Conservation (phyloP, 768 basidiomycete species). For the Phylloporus arenicola region DNA sequence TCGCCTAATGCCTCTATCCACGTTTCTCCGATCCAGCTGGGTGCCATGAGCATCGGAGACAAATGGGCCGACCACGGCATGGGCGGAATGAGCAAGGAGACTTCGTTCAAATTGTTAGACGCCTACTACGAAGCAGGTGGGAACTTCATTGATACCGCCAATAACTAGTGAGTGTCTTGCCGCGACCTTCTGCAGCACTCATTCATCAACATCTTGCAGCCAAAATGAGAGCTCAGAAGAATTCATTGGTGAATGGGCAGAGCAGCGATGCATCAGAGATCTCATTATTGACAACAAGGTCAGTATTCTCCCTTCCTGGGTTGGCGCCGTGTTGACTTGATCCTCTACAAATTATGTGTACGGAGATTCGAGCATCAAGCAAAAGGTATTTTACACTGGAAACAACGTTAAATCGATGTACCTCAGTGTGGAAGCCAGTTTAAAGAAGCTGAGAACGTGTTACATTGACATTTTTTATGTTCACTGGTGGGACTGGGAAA, state of each 20-base stretch:
- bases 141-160: conserved; percentile 48
- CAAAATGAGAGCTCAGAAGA: conserved; percentile 54
- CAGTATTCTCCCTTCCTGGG: neutral
- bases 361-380: conserved; percentile 9
- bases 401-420: conserved; percentile 44
- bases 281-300: conserved; percentile 45
- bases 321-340: neutral
- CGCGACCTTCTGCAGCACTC: neutral
- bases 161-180: conserved; percentile 33
- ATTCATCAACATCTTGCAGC: conserved; percentile 17
- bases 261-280: conserved; percentile 38
- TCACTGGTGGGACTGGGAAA: conserved; percentile 35
- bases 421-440: conserved; percentile 31
- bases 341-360: conserved; percentile 15
- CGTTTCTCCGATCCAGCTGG: conserved; percentile 40
- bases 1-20: conserved; percentile 35
- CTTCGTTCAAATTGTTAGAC: conserved; percentile 43
- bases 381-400: conserved; percentile 41
- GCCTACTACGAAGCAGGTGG: conserved; percentile 41
- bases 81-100: conserved; percentile 39
- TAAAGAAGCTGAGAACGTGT: conserved; percentile 21
- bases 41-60: conserved; percentile 42
- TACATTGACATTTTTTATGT: conserved; percentile 22
- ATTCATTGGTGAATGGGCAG: conserved; percentile 49
- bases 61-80: conserved; percentile 30